Evolutionary conservation across 768 basidiomycete genomes (phyloP), one percentile per base, ranked within the genome.

Genomic region (Suillus plorans): DNA sequence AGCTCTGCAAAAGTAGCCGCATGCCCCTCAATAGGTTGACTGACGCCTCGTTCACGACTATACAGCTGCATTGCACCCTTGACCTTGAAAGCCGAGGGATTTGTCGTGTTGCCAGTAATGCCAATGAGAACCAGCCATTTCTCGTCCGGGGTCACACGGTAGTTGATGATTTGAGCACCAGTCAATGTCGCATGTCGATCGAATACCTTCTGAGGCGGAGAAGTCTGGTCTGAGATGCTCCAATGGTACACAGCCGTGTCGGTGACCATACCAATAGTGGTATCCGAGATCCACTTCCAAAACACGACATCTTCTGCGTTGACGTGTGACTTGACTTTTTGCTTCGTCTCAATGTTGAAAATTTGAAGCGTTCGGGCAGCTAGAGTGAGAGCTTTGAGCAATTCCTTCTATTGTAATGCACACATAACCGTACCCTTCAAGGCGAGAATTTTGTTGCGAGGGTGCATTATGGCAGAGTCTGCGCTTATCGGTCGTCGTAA

Each of bases 391-490:
- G 63, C 49, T 41, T 64, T 66, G 72, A 60, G 68, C 47, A 14
- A 10, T 57, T 20, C 50, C 13, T 20, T 16, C 42, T 57, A 66
- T 22, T 16, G 60, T 7, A 37, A 44, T 16, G 56, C 16, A 13
- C 22, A 34, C 34, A 41, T 25, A 41, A 37, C 62, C 66, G 62
- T 12, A 90, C 96, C 90, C 84, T 95, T 96, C 60, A 99, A 78
- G 4, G 97, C 97, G 64, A 99, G 86, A 77, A 99, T 94, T 86
- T 98, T 99, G 81, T 97, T 89, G 66, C 86, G 87, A 49, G 94
- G 94, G 74, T 98, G 95, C 97, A 99, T 99, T 71, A 99, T 97
- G 63, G 97, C 97, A 45, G 94, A 94, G 76, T 99, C 97, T n/a
- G 97, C 97, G 31, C 93, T 91, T 73, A 99, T 99, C 67, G 95